Evolutionary conservation across 2,329 filamentous ascomycete genomes (phyloP).

Genomic region (Stachybotrys chlorohalonatus): DNA sequence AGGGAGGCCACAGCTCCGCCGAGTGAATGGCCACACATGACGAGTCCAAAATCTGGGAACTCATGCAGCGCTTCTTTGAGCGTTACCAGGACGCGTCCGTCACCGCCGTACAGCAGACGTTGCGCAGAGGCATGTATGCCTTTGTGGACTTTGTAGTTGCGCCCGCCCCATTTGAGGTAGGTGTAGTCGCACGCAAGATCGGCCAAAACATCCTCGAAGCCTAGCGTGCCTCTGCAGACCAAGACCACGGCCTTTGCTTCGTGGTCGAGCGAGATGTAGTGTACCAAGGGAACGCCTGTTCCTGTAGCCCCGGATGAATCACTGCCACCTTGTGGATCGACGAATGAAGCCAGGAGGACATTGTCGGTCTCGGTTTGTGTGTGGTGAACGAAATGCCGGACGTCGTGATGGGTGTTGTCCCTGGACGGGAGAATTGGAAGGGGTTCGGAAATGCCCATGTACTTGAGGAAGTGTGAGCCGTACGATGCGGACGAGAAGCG

Average conservation of each 20-base stretch:
- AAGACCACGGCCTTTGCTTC: slow-evolving; percentile 63
- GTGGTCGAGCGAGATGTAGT: slow-evolving; percentile 65
- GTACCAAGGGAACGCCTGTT: slow-evolving; percentile 60
- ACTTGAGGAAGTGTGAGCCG: slow-evolving; percentile 52
- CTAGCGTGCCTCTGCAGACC: slow-evolving; percentile 63
- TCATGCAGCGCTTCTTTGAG: slow-evolving; percentile 57
- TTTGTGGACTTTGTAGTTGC: slow-evolving; percentile 62
- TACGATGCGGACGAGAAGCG: slow-evolving; percentile 59
- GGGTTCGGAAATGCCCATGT: slow-evolving; percentile 51
- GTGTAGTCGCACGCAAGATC: slow-evolving; percentile 71
- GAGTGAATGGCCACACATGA: slow-evolving; percentile 61
- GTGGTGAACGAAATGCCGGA: slow-evolving; percentile 55
- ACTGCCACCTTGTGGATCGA: slow-evolving; percentile 58
- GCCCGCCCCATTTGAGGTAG: slow-evolving; percentile 53
- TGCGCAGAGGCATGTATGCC: slow-evolving; percentile 64
- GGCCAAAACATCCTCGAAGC: slow-evolving; percentile 64
- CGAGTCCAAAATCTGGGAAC: slow-evolving; percentile 59
- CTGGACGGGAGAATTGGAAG: slow-evolving; percentile 31
- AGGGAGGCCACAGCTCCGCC: slow-evolving; percentile 62
- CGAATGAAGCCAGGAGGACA: slow-evolving; percentile 60
- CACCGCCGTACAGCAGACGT: slow-evolving; percentile 57
- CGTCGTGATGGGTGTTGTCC: slow-evolving; percentile 47
- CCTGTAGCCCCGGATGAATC: slow-evolving; percentile 56
- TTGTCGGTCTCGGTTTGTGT: slow-evolving; percentile 48
- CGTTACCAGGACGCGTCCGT: slow-evolving; percentile 57